Evolutionary conservation across 768 basidiomycete genomes (phyloP).

Genomic region (Boletus coccyginus): DNA sequence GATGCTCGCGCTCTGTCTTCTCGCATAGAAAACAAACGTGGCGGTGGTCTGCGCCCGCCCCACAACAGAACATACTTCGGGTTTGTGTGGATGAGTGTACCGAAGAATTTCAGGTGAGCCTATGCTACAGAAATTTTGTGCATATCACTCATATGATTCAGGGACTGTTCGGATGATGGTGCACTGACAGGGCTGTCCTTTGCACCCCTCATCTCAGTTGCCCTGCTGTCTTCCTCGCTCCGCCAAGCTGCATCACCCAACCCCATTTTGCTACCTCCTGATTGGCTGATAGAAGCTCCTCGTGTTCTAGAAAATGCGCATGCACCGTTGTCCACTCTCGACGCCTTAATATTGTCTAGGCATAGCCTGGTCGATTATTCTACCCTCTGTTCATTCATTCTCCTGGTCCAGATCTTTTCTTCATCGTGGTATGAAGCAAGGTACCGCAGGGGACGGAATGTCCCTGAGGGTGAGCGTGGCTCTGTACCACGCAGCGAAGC

Average conservation of each 20-base stretch:
- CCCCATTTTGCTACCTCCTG: conserved; percentile 44
- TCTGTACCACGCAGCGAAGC: conserved; percentile 77
- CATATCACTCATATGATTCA: conserved; percentile 31
- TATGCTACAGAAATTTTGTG: background rate
- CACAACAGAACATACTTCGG: conserved; percentile 54
- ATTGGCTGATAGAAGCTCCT: conserved; percentile 82
- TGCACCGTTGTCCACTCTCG: conserved; percentile 41
- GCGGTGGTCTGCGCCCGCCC: conserved; percentile 21
- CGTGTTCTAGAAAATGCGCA: conserved; percentile 46
- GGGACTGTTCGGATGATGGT: conserved; percentile 83
- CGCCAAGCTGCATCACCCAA: conserved; percentile 31
- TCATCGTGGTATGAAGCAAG: conserved; percentile 73
- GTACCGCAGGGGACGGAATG: conserved; percentile 37
- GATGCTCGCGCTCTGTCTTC: conserved; percentile 36
- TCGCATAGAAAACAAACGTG: conserved; percentile 45
- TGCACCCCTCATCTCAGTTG: conserved; percentile 75
- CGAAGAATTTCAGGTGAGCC: conserved; percentile 77
- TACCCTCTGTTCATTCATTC: conserved; percentile 75
- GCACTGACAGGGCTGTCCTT: conserved; percentile 80
- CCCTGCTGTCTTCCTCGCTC: conserved; percentile 57
- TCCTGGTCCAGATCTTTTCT: conserved; percentile 75
- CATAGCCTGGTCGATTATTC: conserved; percentile 76
- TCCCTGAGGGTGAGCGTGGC: conserved; percentile 64
- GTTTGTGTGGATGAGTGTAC: conserved; percentile 88
- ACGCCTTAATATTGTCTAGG: conserved; percentile 64